Base-by-base conservation (phyloP, 768 basidiomycete species). In the Pseudohyphozyma bogoriensis region DNA sequence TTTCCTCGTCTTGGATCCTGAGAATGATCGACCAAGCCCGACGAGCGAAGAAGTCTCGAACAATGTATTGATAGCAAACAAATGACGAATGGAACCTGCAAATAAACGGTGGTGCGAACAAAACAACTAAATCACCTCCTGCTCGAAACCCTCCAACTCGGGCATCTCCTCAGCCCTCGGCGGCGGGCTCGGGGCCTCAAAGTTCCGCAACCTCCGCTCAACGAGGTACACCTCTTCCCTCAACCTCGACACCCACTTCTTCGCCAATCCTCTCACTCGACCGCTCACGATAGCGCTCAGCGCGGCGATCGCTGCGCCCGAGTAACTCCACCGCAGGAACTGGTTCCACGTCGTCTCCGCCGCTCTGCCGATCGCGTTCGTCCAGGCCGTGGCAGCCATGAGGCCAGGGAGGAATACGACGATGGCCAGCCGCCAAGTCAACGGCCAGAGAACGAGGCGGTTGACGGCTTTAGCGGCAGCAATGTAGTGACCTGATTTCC, bases 131-230 rank as follows among this genome's bases (percentile, higher is more conserved):
- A n/a, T n/a, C 42, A 44, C 2, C 42, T 44, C 40, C 16, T 42
- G 22, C 42, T 24, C 42, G 2, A 4, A 20, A n/a, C 15, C 42
- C 42, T 8, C 42, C 42, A n/a, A 20, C 20, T 12, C 42, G 9
- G 20, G 16, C 42, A 22, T 44, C 42, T n/a, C n/a, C n/a, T n/a
- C n/a, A n/a, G n/a, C n/a, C n/a, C n/a, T n/a, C n/a, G n/a, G n/a
- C n/a, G n/a, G n/a, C n/a, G n/a, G n/a, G n/a, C n/a, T n/a, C n/a
- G n/a, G n/a, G n/a, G n/a, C n/a, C n/a, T 52, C 51, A 39, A 3
- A 52, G 24, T 52, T 54, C 29, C 31, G 31, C 53, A 54, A 31
- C 29, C 53, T 31, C 29, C 40, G 18, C 40, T 54, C 53, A 11
- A 54, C 20, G 13, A 54, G 29, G 42, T 39, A 54, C 16, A 22